phyloP scores from a whole-genome alignment of 139 green algal genomes.

The Monoraphidium neglectum region DNA sequence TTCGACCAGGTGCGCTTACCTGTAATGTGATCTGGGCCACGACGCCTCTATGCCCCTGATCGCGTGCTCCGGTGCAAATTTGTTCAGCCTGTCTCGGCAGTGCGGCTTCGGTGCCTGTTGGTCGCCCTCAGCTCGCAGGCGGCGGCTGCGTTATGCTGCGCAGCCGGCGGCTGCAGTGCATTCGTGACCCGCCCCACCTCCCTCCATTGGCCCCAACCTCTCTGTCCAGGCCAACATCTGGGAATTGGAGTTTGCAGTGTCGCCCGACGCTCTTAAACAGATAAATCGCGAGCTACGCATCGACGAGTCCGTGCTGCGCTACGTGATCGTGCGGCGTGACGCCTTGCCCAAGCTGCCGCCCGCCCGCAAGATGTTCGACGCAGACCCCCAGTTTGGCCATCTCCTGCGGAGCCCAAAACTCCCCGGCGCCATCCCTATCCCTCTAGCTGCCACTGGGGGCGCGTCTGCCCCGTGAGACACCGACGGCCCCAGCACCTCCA shows the following conservation, averaged over 20 bases:
- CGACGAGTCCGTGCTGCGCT: constrained; percentile 73
- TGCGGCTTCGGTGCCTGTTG: too few species aligned
- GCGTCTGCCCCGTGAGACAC: neutral
- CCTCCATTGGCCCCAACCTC: too few species aligned
- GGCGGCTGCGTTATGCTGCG: too few species aligned
- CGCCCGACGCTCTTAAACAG: constrained; percentile 39
- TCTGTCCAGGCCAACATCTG: constrained; percentile 78
- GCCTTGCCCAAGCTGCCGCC: constrained; percentile 13
- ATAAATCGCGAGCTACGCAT: constrained; percentile 68
- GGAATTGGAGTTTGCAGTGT: constrained; percentile 76
- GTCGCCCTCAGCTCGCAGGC: too few species aligned
- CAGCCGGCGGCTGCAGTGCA: too few species aligned
- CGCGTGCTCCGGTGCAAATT: too few species aligned
- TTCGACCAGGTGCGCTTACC: constrained; percentile 65
- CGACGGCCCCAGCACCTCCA: neutral
- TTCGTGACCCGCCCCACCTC: too few species aligned
- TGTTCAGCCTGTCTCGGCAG: too few species aligned
- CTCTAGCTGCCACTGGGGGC: neutral
- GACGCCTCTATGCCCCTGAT: too few species aligned
- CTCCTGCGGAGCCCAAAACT: neutral
- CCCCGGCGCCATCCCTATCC: too few species aligned
- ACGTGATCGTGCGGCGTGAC: constrained; percentile 66
- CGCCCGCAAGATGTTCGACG: constrained; percentile 31
- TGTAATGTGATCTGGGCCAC: too few species aligned
- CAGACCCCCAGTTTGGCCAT: neutral